phyloP scores from a whole-genome alignment of 192 early-diverging fungal species.

The Chytriomyces sp. region DNA sequence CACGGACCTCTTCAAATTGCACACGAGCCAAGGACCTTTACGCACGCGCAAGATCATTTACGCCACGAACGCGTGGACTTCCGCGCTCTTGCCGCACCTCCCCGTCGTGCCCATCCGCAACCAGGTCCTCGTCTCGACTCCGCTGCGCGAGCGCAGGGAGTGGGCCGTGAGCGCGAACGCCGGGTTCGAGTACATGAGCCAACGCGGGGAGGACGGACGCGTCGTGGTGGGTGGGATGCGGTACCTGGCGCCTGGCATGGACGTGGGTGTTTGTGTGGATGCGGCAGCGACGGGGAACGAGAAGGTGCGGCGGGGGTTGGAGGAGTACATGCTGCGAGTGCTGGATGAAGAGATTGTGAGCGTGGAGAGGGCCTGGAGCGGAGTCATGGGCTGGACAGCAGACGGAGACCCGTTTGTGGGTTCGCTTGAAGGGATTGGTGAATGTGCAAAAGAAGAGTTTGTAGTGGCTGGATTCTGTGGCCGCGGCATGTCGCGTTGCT shows the following conservation, averaged over 20 bases:
- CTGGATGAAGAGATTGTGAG: not conserved
- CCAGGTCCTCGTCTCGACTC: constrained; percentile 50
- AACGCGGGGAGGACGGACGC: constrained; percentile 43
- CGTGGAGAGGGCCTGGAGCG: constrained; percentile 42
- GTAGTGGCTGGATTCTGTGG: constrained; percentile 44
- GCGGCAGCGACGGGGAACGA: constrained; percentile 15
- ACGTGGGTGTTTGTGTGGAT: constrained; percentile 41
- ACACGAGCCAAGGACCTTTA: constrained; percentile 27
- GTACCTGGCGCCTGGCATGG: constrained; percentile 37
- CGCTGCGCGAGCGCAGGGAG: not conserved
- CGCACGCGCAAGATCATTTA: constrained; percentile 39
- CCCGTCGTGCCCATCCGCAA: constrained; percentile 50
- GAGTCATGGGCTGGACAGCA: constrained; percentile 50
- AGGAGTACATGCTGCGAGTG: constrained; percentile 17
- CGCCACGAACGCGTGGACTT: constrained; percentile 53
- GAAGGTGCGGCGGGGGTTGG: constrained; percentile 22
- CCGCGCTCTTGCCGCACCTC: constrained; percentile 39
- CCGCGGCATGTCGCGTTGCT: constrained; percentile 54
- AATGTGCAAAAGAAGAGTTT: constrained; percentile 21
- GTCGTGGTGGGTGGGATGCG: constrained; percentile 49
- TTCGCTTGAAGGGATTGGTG: constrained; percentile 5
- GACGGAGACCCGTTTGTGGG: constrained; percentile 47
- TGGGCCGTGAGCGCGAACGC: constrained; percentile 27
- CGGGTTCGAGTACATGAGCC: constrained; percentile 51
- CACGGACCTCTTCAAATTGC: constrained; percentile 6